A percentile compares a stretch with the other conserved stretches of the same genome.
These are phyloP conservation scores for Punctularia strigosozonata DNA, from an alignment of 768 basidiomycete genomes.

Conservation along the genomic window DNA sequence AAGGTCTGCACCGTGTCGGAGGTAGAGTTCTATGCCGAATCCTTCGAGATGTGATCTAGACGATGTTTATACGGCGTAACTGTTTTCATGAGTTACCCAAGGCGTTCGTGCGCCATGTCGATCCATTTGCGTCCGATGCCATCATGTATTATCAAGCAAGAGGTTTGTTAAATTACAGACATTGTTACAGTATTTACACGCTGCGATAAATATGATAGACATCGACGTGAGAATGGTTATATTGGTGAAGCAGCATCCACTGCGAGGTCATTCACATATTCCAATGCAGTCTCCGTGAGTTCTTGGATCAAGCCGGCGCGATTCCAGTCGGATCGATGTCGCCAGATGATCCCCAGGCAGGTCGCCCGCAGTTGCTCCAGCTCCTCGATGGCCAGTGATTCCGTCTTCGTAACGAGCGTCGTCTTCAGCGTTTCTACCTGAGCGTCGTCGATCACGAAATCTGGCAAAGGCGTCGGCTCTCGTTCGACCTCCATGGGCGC, in stretches of 20 bases:
- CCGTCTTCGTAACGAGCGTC: conserved; percentile 43
- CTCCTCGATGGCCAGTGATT: conserved; percentile 65
- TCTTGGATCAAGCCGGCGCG: conserved; percentile 52
- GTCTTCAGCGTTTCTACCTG: conserved; percentile 36
- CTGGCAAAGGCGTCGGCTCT: conserved; percentile 61
- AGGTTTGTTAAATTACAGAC: too few species aligned
- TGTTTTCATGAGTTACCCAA: too few species aligned
- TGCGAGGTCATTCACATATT: conserved; percentile 57
- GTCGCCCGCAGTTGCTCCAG: conserved; percentile 89
- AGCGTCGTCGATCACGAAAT: conserved; percentile 54
- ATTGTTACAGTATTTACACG: too few species aligned
- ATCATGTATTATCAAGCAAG: too few species aligned
- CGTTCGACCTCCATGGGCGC: conserved; percentile 43
- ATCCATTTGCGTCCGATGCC: too few species aligned
- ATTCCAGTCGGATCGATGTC: conserved; percentile 74
- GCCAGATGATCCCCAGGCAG: conserved; percentile 75
- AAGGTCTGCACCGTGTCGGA: too few species aligned
- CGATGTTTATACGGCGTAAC: too few species aligned
- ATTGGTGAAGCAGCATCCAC: conserved; percentile 11
- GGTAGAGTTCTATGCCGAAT: too few species aligned
- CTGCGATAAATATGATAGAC: too few species aligned
- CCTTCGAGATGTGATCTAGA: too few species aligned
- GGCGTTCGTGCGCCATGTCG: too few species aligned
- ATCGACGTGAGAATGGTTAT: too few species aligned
- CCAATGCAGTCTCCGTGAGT: conserved; percentile 40